These are phyloP conservation scores for Candida tammaniensis DNA, from an alignment of 805 yeast genomes.

Conservation along the genomic window DNA sequence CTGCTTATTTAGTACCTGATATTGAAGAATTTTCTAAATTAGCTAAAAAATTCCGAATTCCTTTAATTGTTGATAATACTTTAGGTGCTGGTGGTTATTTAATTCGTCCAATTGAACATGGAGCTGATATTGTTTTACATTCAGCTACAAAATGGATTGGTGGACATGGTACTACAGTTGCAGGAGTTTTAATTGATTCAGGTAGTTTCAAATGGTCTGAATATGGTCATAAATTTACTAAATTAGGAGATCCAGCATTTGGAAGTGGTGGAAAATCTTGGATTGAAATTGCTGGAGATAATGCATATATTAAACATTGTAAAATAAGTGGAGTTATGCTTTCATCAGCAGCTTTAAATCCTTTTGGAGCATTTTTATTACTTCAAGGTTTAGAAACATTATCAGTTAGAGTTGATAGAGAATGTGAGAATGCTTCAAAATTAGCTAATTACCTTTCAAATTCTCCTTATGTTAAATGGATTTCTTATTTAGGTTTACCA, in stretches of 20 bases:
- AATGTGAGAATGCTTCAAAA: conserved; percentile 73
- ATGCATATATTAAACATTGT: conserved; percentile 72
- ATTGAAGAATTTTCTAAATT: conserved; percentile 66
- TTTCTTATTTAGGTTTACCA: conserved; percentile 86
- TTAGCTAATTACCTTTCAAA: conserved; percentile 74
- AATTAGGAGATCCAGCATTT: conserved; percentile 84
- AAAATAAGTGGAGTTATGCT: conserved; percentile 86
- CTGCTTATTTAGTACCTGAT: conserved; percentile 88
- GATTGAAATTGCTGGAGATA: conserved; percentile 79
- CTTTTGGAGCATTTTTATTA: conserved; percentile 83
- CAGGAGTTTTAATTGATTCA: conserved; percentile 78
- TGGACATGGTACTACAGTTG: conserved; percentile 87
- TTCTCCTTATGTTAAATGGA: conserved; percentile 78
- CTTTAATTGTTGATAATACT: conserved; percentile 81
- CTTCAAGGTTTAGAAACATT: conserved; percentile 61
- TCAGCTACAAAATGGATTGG: conserved; percentile 87
- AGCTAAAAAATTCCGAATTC: conserved; percentile 49
- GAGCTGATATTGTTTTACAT: conserved; percentile 85
- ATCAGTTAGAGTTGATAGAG: conserved; percentile 78
- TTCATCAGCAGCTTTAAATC: conserved; percentile 82
- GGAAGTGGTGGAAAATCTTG: conserved; percentile 87
- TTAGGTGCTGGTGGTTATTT: conserved; percentile 87
- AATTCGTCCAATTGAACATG: conserved; percentile 75
- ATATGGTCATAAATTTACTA: conserved; percentile 60
- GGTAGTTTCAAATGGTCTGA: conserved; percentile 72